Conservation (phyloP, 164 flowering plant species). For the Stephania yunnanensis region DNA sequence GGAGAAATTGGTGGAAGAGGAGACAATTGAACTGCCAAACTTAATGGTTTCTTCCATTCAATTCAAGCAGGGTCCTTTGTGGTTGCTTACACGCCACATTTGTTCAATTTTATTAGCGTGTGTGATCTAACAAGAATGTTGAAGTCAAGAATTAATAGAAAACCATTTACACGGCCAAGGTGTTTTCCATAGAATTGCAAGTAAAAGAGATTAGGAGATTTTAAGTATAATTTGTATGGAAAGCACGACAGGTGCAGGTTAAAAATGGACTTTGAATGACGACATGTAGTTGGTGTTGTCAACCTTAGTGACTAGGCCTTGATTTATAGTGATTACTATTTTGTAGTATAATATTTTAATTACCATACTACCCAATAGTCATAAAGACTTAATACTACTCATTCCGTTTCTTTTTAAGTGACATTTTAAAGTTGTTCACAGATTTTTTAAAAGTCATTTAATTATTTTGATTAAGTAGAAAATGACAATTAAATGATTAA, state of each 20-base stretch:
- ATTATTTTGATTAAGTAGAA: too few relatives aligned
- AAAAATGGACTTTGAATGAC: background rate
- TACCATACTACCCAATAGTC: too few relatives aligned
- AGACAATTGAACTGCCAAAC: background rate
- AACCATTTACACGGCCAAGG: background rate
- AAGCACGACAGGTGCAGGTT: background rate
- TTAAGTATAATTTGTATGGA: background rate
- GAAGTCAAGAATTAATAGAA: background rate
- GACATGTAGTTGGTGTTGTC: background rate
- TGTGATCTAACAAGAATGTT: background rate
- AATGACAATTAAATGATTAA: too few relatives aligned
- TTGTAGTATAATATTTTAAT: too few relatives aligned
- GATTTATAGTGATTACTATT: background rate
- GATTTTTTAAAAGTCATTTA: too few relatives aligned
- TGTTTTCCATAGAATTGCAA: background rate
- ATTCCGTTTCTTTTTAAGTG: too few relatives aligned
- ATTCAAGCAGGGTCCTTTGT: background rate
- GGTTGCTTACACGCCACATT: constrained; percentile 1
- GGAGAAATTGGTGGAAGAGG: background rate
- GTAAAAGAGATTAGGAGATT: background rate
- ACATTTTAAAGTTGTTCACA: too few relatives aligned
- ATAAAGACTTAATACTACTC: background rate
- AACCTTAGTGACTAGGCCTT: background rate
- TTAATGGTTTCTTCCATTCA: background rate
- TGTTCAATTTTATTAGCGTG: background rate